Base-by-base conservation (phyloP, 208 protist species). In the Entamoeba invadens region DNA sequence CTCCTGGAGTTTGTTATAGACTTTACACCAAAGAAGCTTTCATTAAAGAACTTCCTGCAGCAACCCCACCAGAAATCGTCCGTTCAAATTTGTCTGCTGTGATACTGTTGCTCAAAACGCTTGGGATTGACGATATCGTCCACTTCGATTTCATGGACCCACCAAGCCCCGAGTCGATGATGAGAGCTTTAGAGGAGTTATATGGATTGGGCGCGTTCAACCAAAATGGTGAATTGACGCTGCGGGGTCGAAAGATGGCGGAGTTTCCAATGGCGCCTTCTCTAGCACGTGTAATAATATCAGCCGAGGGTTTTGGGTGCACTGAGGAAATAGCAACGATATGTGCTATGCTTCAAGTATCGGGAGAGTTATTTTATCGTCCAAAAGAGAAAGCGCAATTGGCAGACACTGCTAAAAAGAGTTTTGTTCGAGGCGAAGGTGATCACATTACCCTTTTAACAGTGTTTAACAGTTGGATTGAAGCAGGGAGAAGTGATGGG, bases 1-100 rank as follows among this genome's bases (percentile, higher is more conserved):
- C 18, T 5, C 16, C 44, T 5, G 92, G 92, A 10, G 68, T 44
- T 3, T 94, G 92, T 45, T 95, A 72, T 92, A 57, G 94, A 31
- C 42, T 95, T 25, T 95, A 95, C 50, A 94, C 94, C 10, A 93
- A 95, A 46, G 42, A 44, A 35, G 93, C 94, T 35, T 98, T 98
- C 94, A 35, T 93, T 4, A 51, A 93, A 6, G 47, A 96, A 94
- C 95, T 92, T 96, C 97, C 38, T 44, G 50, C 45, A 10, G 98
- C 42, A 95, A 96, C 97, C 21, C 95, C 96, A 31, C 98, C 98
- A 18, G 97, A 98, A 94, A 98, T 98, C 92, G 93, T 98, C 92
- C 97, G 97, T 38, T 96, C 96, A 18, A 96, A 97, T 46, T 95
- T 98, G 16, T 96, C 97, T 45, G 96, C 96, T 93, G 96, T 98